These are phyloP conservation scores for Salmacisia buchloeana DNA, from an alignment of 1,284 basidiomycete genomes.

Conservation along the genomic window DNA sequence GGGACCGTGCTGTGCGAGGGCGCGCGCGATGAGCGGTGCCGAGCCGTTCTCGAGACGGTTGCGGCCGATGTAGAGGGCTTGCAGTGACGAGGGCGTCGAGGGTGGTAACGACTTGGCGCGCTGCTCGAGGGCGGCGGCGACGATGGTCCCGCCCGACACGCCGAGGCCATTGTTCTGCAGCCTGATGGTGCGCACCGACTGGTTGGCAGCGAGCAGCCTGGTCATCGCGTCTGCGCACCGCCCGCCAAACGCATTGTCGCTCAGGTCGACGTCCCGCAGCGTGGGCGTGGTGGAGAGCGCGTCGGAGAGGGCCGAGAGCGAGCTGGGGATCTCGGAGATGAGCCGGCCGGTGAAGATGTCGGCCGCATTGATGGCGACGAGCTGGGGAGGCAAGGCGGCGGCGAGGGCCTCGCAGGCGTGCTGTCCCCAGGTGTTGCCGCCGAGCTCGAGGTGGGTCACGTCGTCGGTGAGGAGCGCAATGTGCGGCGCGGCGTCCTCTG, in stretches of 20 bases:
- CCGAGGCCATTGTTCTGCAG: constrained; percentile 98
- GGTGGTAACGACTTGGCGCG: constrained; percentile 60
- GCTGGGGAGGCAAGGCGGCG: constrained; percentile 59
- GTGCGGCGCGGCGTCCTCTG: constrained; percentile 72
- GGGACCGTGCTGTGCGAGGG: constrained; percentile 72
- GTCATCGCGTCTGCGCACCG: constrained; percentile 93
- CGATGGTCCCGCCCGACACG: constrained; percentile 76
- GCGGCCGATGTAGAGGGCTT: constrained; percentile 81
- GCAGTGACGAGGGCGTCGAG: constrained; percentile 61
- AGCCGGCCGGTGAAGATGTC: constrained; percentile 97
- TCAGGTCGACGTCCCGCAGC: constrained; percentile 81
- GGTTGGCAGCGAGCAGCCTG: constrained; percentile 58
- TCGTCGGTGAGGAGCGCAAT: constrained; percentile 49
- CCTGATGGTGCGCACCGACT: constrained; percentile 72
- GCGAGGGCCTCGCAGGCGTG: constrained; percentile 82
- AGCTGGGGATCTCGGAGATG: constrained; percentile 88
- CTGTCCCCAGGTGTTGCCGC: constrained; percentile 92
- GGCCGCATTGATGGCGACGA: constrained; percentile 60
- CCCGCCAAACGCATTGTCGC: constrained; percentile 94
- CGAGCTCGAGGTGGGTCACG: constrained; percentile 74
- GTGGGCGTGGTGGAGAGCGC: constrained; percentile 72
- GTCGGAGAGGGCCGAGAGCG: constrained; percentile 80
- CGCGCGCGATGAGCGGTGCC: constrained; percentile 74
- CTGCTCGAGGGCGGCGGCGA: constrained; percentile 76
- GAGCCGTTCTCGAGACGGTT: constrained; percentile 91